Percentiles rank a stretch among this genome's conserved stretches.
These are phyloP conservation scores for Suillus fuscotomentosus DNA, from an alignment of 768 basidiomycete genomes.

Conservation along the genomic window DNA sequence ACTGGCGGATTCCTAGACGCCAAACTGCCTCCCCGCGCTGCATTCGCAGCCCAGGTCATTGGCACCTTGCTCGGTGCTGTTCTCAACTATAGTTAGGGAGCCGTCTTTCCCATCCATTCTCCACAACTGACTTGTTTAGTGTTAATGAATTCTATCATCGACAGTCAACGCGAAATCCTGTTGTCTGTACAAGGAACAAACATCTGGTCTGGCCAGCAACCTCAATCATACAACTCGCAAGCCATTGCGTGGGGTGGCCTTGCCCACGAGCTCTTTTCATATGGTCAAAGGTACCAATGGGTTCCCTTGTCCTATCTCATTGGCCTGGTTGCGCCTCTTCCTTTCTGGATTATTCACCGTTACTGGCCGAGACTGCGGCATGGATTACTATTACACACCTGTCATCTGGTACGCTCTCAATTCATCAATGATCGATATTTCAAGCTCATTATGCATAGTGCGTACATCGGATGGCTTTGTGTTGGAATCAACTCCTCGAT, in stretches of 20 bases:
- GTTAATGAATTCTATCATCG: slow-evolving; percentile 59
- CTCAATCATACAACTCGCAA: slow-evolving; percentile 29
- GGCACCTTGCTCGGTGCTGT: slow-evolving; percentile 55
- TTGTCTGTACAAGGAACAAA: slow-evolving; percentile 53
- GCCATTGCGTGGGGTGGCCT: slow-evolving; percentile 42
- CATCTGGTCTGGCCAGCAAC: slow-evolving; percentile 32
- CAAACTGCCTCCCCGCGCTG: slow-evolving; percentile 63
- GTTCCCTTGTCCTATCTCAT: slow-evolving; percentile 37
- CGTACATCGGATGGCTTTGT: slow-evolving; percentile 16
- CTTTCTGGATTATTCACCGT: slow-evolving; percentile 39
- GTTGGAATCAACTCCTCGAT: slow-evolving; percentile 29
- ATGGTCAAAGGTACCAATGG: slow-evolving; percentile 33
- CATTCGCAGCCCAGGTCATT: slow-evolving; percentile 56
- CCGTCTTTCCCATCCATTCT: neutral
- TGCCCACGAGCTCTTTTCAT: slow-evolving; percentile 32
- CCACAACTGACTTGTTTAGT: slow-evolving; percentile 26
- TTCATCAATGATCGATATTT: neutral
- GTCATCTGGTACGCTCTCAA: slow-evolving; percentile 22
- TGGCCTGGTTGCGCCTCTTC: slow-evolving; percentile 36
- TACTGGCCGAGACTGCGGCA: slow-evolving; percentile 31
- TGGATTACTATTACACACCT: slow-evolving; percentile 29
- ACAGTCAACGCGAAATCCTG: slow-evolving; percentile 47
- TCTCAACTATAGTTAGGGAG: slow-evolving; percentile 41
- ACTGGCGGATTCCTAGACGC: slow-evolving; percentile 38
- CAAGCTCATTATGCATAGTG: slow-evolving; percentile 10